phyloP scores from a whole-genome alignment of 192 early-diverging fungal genomes.

The Umbelopsis sp. region DNA sequence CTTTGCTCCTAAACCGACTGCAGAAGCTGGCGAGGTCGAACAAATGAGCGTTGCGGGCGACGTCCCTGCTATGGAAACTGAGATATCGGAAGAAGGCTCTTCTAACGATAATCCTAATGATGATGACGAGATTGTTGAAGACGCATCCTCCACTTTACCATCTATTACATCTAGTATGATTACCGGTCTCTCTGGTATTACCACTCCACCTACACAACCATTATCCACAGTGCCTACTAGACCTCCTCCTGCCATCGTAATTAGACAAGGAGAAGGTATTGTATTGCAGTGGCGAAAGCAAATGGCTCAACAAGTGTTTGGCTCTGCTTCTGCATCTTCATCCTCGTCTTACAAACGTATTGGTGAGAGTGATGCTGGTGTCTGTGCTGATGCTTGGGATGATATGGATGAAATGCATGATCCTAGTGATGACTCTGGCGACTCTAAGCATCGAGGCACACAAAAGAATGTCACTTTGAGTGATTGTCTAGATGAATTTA shows the following conservation, averaged over 20 bases:
- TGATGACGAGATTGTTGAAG: conserved; percentile 26
- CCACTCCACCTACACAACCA: background rate
- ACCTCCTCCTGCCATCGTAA: conserved; percentile 6
- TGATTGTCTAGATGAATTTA: conserved; percentile 77
- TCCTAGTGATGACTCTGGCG: conserved; percentile 6
- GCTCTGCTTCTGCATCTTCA: background rate
- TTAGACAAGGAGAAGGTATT: conserved; percentile 38
- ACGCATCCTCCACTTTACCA: conserved; percentile 1
- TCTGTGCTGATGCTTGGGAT: conserved; percentile 23
- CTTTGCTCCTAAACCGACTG: background rate
- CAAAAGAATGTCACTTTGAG: conserved; percentile 55
- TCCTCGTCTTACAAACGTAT: background rate
- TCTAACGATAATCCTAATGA: background rate
- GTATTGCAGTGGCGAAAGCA: conserved; percentile 16
- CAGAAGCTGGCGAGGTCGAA: background rate
- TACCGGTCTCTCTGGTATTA: background rate
- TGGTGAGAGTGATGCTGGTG: background rate
- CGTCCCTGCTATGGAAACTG: background rate
- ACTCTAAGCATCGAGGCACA: background rate
- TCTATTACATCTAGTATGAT: background rate
- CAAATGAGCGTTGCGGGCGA: background rate
- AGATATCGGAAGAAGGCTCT: background rate
- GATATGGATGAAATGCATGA: conserved; percentile 30
- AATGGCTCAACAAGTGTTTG: conserved; percentile 28
- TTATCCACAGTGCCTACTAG: no score